Evolutionary conservation across 768 basidiomycete species (phyloP).

Genomic region (Sarcodon aspratus): DNA sequence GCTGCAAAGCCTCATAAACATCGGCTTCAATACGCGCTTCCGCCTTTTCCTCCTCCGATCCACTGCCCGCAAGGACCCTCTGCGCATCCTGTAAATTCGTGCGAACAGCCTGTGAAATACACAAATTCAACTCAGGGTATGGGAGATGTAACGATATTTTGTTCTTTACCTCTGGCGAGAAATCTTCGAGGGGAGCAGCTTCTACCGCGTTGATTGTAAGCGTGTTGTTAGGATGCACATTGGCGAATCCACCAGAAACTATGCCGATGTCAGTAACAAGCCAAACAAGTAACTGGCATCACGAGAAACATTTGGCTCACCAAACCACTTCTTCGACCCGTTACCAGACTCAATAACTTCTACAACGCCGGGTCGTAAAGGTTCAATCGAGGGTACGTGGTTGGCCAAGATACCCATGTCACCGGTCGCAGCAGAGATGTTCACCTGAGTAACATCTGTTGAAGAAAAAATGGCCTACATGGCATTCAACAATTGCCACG

Average conservation of each 20-base stretch:
- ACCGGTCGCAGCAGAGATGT: conserved; percentile 85
- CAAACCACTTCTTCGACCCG: conserved; percentile 91
- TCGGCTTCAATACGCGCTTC: conserved; percentile 93
- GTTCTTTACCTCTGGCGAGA: conserved; percentile 70
- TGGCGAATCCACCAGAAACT: conserved; percentile 97
- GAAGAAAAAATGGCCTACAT: conserved; percentile 82
- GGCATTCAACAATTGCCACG: conserved; percentile 1
- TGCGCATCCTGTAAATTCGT: conserved; percentile 83
- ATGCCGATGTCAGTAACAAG: background rate
- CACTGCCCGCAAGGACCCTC: conserved; percentile 68
- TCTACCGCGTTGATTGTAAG: conserved; percentile 96
- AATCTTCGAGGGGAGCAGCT: conserved; percentile 84
- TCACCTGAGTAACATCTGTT: conserved; percentile 90
- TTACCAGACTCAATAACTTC: conserved; percentile 83
- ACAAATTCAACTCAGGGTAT: background rate
- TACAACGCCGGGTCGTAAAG: conserved; percentile 86
- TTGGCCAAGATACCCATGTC: conserved; percentile 99
- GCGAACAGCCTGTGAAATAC: conserved; percentile 62
- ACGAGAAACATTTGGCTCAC: conserved; percentile 34
- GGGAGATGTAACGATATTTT: conserved; percentile 2
- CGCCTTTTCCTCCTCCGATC: conserved; percentile 86
- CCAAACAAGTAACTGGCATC: background rate
- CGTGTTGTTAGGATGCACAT: conserved; percentile 94
- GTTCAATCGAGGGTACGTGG: conserved; percentile 96
- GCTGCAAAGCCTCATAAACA: conserved; percentile 92